These are phyloP conservation scores for Sarocladiaceae sp. DNA, from an alignment of 2,329 filamentous ascomycete genomes.

Conservation along the genomic window DNA sequence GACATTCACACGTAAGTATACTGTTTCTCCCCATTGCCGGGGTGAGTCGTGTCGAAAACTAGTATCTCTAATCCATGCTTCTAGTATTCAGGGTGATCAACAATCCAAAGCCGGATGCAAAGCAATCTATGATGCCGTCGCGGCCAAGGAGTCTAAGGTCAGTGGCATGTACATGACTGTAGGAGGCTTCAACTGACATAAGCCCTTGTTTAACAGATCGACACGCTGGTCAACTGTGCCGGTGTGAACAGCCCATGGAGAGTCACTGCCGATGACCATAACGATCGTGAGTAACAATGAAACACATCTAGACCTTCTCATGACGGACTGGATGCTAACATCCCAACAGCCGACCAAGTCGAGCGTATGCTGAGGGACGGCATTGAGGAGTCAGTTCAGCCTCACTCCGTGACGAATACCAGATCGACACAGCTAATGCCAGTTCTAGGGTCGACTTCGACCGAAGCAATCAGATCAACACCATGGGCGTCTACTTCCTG, in stretches of 20 bases:
- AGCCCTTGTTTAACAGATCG: slow-evolving; percentile 12
- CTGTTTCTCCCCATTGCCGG: background rate
- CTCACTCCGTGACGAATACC: background rate
- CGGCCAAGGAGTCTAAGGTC: slow-evolving; percentile 14
- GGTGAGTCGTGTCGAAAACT: background rate
- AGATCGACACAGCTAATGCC: background rate
- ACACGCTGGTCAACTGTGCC: slow-evolving; percentile 21
- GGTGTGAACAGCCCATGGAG: slow-evolving; percentile 19
- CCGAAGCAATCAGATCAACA: slow-evolving; percentile 15
- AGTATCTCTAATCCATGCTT: background rate
- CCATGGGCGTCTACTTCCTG: slow-evolving; percentile 22
- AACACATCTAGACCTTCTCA: background rate
- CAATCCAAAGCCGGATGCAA: slow-evolving; percentile 19
- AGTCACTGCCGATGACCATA: slow-evolving; percentile 13
- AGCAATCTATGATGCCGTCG: slow-evolving; percentile 16
- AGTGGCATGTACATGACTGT: slow-evolving; percentile 12
- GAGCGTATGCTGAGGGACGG: slow-evolving; percentile 16
- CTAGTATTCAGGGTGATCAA: slow-evolving; percentile 20
- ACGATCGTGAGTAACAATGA: slow-evolving; percentile 11
- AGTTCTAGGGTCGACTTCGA: slow-evolving; percentile 9
- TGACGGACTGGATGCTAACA: background rate
- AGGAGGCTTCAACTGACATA: background rate
- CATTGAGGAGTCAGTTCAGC: slow-evolving; percentile 13
- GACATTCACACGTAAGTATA: slow-evolving; percentile 15
- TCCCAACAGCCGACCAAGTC: slow-evolving; percentile 14